A percentile compares a stretch with the other conserved stretches of the same genome.
Conservation (phyloP, 331 rosid species). For the Spiraea crenata region DNA sequence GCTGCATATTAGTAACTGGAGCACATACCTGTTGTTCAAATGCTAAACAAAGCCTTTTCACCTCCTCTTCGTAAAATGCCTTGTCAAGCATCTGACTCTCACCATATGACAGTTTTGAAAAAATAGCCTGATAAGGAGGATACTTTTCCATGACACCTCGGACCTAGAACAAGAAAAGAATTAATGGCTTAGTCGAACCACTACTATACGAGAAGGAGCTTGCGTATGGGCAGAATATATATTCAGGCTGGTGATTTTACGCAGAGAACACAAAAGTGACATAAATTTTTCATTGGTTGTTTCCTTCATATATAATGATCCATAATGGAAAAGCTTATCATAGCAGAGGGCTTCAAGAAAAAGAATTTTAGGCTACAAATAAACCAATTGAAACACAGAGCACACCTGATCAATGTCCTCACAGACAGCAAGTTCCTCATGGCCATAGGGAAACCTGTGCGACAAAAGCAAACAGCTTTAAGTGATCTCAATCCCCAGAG, state of each 20-base stretch:
- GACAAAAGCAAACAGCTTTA: slow-evolving; percentile 16
- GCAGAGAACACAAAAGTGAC: not conserved
- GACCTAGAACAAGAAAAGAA: slow-evolving; percentile 54
- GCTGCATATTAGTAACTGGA: not conserved
- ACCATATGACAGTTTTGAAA: slow-evolving; percentile 85
- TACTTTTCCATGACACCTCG: slow-evolving; percentile 87
- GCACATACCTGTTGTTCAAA: slow-evolving; percentile 90
- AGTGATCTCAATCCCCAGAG: slow-evolving; percentile 26
- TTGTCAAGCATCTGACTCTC: slow-evolving; percentile 98
- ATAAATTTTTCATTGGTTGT: not conserved
- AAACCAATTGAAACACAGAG: slow-evolving; percentile 10
- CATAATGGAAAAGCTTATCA: not conserved
- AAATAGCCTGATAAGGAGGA: slow-evolving; percentile 92
- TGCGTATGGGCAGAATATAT: not conserved
- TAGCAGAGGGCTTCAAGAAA: slow-evolving; percentile 8
- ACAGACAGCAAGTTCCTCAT: slow-evolving; percentile 89
- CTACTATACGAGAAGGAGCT: no score
- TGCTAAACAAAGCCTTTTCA: slow-evolving; percentile 90
- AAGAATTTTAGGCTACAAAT: slow-evolving; percentile 14
- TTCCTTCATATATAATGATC: not conserved
- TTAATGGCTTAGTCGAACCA: slow-evolving; percentile 12
- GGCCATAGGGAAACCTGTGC: slow-evolving; percentile 89
- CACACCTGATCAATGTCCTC: slow-evolving; percentile 97
- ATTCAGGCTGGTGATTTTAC: not conserved
- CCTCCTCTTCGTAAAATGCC: slow-evolving; percentile 99